phyloP scores from a whole-genome alignment of 345 rosid species.

The Lepidium didymum region DNA sequence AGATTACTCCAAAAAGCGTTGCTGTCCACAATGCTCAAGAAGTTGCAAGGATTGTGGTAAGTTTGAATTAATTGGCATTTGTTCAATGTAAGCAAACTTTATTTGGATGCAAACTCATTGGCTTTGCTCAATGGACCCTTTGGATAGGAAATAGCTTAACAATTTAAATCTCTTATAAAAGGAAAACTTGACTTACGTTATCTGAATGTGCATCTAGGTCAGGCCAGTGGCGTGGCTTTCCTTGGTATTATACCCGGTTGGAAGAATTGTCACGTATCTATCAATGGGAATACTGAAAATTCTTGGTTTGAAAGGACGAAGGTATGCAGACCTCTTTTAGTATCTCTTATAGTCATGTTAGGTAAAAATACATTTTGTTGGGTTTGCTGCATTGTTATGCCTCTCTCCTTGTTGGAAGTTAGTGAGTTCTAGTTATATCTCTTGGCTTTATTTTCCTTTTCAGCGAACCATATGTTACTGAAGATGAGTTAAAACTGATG shows the following conservation, averaged over 20 bases:
- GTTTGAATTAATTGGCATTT: slow-evolving; percentile 17
- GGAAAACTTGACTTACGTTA: slow-evolving; percentile 29
- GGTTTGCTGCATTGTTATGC: slow-evolving; percentile 5
- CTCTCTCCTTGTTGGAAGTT: slow-evolving; percentile 1
- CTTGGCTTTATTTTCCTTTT: neutral
- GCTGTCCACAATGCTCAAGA: slow-evolving; percentile 96
- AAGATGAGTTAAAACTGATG: slow-evolving; percentile 95
- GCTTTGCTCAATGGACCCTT: neutral
- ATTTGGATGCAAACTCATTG: neutral
- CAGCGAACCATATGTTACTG: slow-evolving; percentile 95
- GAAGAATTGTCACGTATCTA: slow-evolving; percentile 83
- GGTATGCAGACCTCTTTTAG: slow-evolving; percentile 40
- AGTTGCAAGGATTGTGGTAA: slow-evolving; percentile 94
- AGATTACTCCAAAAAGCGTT: slow-evolving; percentile 97
- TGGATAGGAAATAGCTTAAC: slow-evolving; percentile 4
- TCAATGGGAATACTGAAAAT: slow-evolving; percentile 97
- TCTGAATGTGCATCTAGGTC: slow-evolving; percentile 63
- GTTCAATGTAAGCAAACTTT: neutral
- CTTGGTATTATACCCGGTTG: slow-evolving; percentile 86
- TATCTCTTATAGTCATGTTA: neutral
- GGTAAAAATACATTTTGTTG: neutral
- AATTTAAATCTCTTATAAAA: neutral
- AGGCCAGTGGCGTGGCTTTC: slow-evolving; percentile 99
- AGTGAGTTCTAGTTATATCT: neutral
- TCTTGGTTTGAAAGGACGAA: slow-evolving; percentile 92